Evolutionary conservation across 352 stramenopile genomes (phyloP).

Genomic region (Elongisporangium prolatum): DNA sequence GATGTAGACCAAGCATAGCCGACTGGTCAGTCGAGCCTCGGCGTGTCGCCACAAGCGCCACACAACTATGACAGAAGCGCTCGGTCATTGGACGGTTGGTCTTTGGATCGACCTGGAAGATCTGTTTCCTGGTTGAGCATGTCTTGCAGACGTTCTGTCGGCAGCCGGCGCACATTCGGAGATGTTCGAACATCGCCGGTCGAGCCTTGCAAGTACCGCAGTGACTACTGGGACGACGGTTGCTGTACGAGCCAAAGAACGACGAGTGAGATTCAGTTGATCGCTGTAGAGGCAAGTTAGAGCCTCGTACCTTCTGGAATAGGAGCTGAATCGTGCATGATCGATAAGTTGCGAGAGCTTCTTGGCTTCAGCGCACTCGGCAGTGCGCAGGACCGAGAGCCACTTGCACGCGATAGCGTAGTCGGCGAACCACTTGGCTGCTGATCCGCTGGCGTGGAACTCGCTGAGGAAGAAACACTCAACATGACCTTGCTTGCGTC

Average conservation of each 20-base stretch:
- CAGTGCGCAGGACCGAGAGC: constrained; percentile 27
- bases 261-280: not conserved
- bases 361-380: constrained; percentile 35
- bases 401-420: constrained; percentile 34
- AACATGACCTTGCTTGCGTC: constrained; percentile 18
- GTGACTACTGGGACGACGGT: constrained; percentile 22
- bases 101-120: constrained; percentile 24
- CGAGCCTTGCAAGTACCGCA: constrained; percentile 43
- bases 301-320: not conserved
- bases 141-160: constrained; percentile 36
- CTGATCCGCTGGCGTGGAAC: constrained; percentile 33
- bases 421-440: constrained; percentile 31
- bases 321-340: constrained; percentile 6
- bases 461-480: constrained; percentile 41
- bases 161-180: constrained; percentile 28
- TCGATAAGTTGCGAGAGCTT: constrained; percentile 35
- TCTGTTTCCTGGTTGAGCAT: constrained; percentile 22
- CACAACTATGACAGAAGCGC: constrained; percentile 26
- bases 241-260: constrained; percentile 12
- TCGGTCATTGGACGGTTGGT: constrained; percentile 13
- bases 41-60: constrained; percentile 1
- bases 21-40: not conserved
- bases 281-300: not conserved
- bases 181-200: constrained; percentile 32
- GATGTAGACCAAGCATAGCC: not conserved